Conservation (phyloP, 148 eudicot species). For the Rhododendron griersonianum region DNA sequence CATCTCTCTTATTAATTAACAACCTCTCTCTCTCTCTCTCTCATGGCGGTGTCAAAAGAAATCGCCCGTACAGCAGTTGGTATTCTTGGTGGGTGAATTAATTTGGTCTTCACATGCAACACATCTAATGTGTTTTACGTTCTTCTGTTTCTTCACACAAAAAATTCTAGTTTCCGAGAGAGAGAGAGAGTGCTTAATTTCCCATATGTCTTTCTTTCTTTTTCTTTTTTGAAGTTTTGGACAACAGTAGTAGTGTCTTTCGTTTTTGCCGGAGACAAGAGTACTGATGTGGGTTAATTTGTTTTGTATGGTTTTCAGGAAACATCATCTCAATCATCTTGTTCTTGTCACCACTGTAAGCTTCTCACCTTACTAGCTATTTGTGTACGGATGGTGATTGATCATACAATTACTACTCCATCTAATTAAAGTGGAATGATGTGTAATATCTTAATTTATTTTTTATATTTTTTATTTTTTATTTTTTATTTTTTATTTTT, state of each 20-base stretch:
- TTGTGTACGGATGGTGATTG: neutral
- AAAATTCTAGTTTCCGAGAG: neutral
- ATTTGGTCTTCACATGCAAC: neutral
- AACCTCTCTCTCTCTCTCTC: neutral
- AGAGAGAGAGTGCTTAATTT: neutral
- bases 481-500: too few relatives aligned
- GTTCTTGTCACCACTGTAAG: slow-evolving; percentile 40
- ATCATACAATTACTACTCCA: neutral
- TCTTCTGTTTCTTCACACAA: neutral
- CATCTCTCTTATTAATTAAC: neutral
- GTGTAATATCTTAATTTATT: too few relatives aligned
- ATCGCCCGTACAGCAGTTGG: slow-evolving; percentile 37
- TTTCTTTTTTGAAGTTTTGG: neutral
- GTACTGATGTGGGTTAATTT: neutral
- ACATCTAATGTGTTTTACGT: neutral
- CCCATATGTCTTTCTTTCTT: neutral
- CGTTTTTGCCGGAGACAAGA: neutral
- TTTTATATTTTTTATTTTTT: too few relatives aligned
- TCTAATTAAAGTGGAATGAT: neutral
- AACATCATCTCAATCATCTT: slow-evolving; percentile 29
- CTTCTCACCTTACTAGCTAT: neutral
- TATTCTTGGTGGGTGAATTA: slow-evolving; percentile 29
- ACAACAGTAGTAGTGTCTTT: neutral
- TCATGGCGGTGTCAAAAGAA: slow-evolving; percentile 31
- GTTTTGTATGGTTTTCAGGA: slow-evolving; percentile 22